Evolutionary conservation across 1,284 basidiomycete genomes (phyloP).

Genomic region (Chondrostereum purpureum): DNA sequence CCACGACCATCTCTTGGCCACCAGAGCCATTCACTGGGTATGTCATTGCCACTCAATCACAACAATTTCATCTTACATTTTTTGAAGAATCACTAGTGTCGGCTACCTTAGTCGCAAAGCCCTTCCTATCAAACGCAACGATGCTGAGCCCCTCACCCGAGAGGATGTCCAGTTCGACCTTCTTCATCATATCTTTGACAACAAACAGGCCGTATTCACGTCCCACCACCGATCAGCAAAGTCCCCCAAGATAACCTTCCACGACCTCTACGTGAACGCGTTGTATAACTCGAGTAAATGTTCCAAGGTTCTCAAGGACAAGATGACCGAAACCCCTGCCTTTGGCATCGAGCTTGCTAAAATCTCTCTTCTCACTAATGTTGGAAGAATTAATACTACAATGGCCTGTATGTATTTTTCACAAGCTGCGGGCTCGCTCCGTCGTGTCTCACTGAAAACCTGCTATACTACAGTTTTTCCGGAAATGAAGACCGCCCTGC

Average conservation of each 20-base stretch:
- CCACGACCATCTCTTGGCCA: slow-evolving; percentile 24
- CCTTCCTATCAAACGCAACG: slow-evolving; percentile 70
- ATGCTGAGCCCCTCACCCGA: slow-evolving; percentile 72
- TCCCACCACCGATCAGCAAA: slow-evolving; percentile 38
- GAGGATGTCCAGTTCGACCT: slow-evolving; percentile 85
- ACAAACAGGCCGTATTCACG: slow-evolving; percentile 68
- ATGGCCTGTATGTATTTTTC: slow-evolving; percentile 77
- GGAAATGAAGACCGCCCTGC: slow-evolving; percentile 80
- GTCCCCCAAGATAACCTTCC: slow-evolving; percentile 58
- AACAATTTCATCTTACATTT: neutral
- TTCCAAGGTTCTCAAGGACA: slow-evolving; percentile 83
- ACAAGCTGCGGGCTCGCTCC: slow-evolving; percentile 16
- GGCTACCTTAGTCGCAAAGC: slow-evolving; percentile 66
- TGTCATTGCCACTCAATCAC: neutral
- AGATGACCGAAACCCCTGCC: slow-evolving; percentile 71
- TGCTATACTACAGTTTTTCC: slow-evolving; percentile 50
- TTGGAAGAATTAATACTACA: slow-evolving; percentile 91
- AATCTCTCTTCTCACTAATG: slow-evolving; percentile 82
- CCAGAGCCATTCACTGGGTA: slow-evolving; percentile 25
- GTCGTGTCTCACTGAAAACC: slow-evolving; percentile 3
- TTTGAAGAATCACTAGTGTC: slow-evolving; percentile 35
- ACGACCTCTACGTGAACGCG: slow-evolving; percentile 79
- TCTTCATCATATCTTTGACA: slow-evolving; percentile 70
- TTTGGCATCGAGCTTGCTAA: slow-evolving; percentile 82
- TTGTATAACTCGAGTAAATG: slow-evolving; percentile 76